Evolutionary conservation across 75 land plant genomes (phyloP).

Genomic region (Azolla pinnata): DNA sequence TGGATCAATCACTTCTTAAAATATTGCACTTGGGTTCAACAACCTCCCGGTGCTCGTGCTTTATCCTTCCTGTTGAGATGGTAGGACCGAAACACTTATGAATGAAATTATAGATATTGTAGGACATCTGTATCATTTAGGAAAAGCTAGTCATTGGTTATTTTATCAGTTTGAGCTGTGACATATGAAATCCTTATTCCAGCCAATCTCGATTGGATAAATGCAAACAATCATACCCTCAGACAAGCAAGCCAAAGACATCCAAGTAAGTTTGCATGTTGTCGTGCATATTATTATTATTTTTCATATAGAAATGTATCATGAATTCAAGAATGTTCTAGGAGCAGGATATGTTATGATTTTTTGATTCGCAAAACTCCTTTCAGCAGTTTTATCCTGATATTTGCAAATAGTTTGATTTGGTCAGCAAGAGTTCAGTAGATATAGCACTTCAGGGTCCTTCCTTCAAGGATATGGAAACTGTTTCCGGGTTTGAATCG

Average conservation of each 20-base stretch:
- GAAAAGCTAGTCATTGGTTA: too few relatives aligned
- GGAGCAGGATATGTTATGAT: background rate
- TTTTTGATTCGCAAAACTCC: background rate
- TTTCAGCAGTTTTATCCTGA: background rate
- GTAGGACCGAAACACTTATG: too few relatives aligned
- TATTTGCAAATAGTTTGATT: constrained; percentile 5
- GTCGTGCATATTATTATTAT: background rate
- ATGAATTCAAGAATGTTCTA: background rate
- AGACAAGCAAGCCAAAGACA: background rate
- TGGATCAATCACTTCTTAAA: constrained; percentile 80
- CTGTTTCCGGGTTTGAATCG: background rate
- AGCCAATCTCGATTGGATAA: constrained; percentile 25
- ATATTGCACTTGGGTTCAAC: constrained; percentile 81
- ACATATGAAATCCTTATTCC: background rate
- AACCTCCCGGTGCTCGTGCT: constrained; percentile 62
- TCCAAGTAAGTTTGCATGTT: constrained; percentile 5
- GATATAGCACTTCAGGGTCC: background rate
- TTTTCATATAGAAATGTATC: background rate
- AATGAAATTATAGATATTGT: too few relatives aligned
- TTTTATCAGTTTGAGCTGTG: too few relatives aligned
- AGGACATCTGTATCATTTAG: too few relatives aligned
- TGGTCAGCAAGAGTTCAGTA: background rate
- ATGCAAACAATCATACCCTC: constrained; percentile 14
- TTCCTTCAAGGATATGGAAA: background rate
- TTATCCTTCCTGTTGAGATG: constrained; percentile 60